Evolutionary conservation across 2,329 filamentous ascomycete species (phyloP), one percentile per base, ranked within the genome.

Genomic region (Alternaria ethzedia): DNA sequence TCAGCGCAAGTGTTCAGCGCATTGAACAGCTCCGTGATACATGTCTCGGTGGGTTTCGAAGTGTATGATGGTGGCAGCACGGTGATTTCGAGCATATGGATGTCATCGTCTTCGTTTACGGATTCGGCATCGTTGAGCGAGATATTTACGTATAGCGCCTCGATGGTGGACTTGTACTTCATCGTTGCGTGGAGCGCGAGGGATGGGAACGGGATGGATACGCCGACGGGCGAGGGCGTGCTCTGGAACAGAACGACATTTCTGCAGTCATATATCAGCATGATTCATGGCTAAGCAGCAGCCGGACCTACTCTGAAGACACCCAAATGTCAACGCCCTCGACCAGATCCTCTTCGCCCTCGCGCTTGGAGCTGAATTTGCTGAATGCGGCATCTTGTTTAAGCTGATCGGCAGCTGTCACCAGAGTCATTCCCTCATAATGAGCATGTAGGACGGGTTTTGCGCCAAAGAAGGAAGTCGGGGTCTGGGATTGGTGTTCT

Each of bases 121-220:
- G 82, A 82, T 50, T 85, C 83, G 59, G 86, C 83, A 52, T 88
- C 86, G 44, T 87, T 86, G 58, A 81, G 75, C 11, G 72, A 76
- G 20, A 81, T 67, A 58, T 78, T 78, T 68, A 80, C 78, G 65
- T 76, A 78, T 15, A 81, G 74, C 5, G 75, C 77, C 57, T 78
- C 73, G 58, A 75, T 41, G 8, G 68, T 68, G 23, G 71, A 70
- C 51, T 77, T 72, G 72, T 87, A 82, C 59, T 88, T 87, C 79
- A 92, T 90, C 70, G 91, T 87, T 0, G 91, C 92, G 76, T 94
- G 91, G 15, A 94, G 88, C 21, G 89, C 89, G 76, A 95, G 91
- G 64, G 87, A 83, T 4, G 89, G 91, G 79, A 94, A 95, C 0
- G 90, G 88, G 68, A 94, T 91, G 44, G 88, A 85, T 47, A 93